Conservation (phyloP, 2,329 filamentous ascomycete genomes). For the Furcasterigmium sp. region DNA sequence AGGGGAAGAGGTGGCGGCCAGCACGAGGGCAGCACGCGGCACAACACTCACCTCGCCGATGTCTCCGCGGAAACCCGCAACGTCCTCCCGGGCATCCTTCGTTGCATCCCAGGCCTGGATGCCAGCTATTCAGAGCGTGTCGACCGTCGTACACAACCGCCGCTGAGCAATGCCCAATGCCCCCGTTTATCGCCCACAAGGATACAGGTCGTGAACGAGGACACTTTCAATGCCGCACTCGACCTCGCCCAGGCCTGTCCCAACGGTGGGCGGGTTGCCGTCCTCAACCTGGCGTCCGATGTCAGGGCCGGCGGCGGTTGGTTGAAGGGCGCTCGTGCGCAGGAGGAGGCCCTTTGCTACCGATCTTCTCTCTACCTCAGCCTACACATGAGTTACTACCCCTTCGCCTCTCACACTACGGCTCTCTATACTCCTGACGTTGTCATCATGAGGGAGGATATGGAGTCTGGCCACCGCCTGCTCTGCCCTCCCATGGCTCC, state of each 20-base stretch:
- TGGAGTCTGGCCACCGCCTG: conserved; percentile 39
- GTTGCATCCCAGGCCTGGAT: conserved; percentile 32
- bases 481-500: conserved; percentile 27
- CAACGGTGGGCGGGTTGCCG: conserved; percentile 36
- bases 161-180: conserved; percentile 33
- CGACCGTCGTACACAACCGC: conserved; percentile 27
- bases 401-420: conserved; percentile 36
- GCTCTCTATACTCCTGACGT: conserved; percentile 57
- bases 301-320: conserved; percentile 57
- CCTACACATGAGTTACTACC: conserved; percentile 45
- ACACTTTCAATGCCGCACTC: conserved; percentile 53
- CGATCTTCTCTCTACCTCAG: conserved; percentile 49
- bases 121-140: conserved; percentile 31
- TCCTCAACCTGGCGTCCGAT: conserved; percentile 63
- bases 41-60: conserved; percentile 25
- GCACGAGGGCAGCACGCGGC: conserved; percentile 9
- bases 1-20: conserved; percentile 1
- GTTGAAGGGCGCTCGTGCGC: conserved; percentile 54
- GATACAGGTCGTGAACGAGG: conserved; percentile 48
- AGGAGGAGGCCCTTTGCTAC: conserved; percentile 66
- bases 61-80: conserved; percentile 41
- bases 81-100: conserved; percentile 40
- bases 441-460: conserved; percentile 49
- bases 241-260: conserved; percentile 20
- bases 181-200: conserved; percentile 28